Evolutionary conservation across 495 filamentous ascomycete species (phyloP).

Genomic region (Collariella sp.): DNA sequence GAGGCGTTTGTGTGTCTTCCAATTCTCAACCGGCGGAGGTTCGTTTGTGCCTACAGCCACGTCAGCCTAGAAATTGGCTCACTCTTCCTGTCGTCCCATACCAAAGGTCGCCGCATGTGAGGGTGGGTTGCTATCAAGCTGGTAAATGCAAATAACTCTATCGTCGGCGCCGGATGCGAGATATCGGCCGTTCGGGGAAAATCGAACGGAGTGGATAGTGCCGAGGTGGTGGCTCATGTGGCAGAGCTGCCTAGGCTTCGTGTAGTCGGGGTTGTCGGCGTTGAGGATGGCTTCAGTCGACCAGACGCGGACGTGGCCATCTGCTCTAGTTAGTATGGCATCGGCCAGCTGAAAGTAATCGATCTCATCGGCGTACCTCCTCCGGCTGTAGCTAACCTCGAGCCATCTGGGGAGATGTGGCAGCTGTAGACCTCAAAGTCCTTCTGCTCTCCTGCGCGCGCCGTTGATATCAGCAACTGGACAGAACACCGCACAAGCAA

Average conservation of each 20-base stretch:
- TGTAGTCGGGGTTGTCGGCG: slow-evolving; percentile 56
- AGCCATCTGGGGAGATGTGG: slow-evolving; percentile 90
- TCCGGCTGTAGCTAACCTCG: slow-evolving; percentile 81
- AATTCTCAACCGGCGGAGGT: slow-evolving; percentile 87
- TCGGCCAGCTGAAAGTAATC: background rate
- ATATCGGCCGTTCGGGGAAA: slow-evolving; percentile 87
- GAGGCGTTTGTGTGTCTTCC: slow-evolving; percentile 84
- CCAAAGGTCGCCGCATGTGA: slow-evolving; percentile 67
- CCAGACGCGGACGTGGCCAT: slow-evolving; percentile 96
- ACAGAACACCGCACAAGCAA: background rate
- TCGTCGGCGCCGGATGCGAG: slow-evolving; percentile 95
- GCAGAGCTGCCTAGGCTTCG: slow-evolving; percentile 84
- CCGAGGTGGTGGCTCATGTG: slow-evolving; percentile 97
- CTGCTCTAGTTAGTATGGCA: slow-evolving; percentile 28
- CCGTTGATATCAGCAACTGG: slow-evolving; percentile 11
- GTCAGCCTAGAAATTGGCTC: slow-evolving; percentile 5
- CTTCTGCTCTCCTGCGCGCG: slow-evolving; percentile 71
- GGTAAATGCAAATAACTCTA: slow-evolving; percentile 95
- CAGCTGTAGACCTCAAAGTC: slow-evolving; percentile 97
- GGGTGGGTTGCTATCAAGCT: slow-evolving; percentile 72
- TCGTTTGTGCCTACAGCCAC: slow-evolving; percentile 66
- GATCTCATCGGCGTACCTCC: slow-evolving; percentile 50
- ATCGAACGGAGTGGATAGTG: slow-evolving; percentile 92
- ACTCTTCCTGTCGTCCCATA: slow-evolving; percentile 28
- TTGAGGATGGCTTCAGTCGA: slow-evolving; percentile 88